These are phyloP conservation scores for Solidago caesia DNA, from an alignment of 129 eudicot species.

Conservation along the genomic window DNA sequence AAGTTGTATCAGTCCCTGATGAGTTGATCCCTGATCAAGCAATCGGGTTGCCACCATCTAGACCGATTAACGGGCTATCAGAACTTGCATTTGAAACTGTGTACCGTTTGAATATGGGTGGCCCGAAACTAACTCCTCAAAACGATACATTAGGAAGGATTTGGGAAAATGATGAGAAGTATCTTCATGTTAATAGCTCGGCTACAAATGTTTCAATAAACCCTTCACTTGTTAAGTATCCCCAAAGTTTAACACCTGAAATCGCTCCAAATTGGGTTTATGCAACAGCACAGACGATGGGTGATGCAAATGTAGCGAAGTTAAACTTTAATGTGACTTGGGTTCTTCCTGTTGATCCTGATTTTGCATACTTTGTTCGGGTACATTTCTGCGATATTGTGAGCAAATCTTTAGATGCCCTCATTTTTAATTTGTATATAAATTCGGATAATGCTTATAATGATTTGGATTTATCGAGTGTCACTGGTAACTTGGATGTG, in stretches of 20 bases:
- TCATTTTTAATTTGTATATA: constrained; percentile 71
- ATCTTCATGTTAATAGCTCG: constrained; percentile 92
- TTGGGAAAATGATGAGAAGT: constrained; percentile 86
- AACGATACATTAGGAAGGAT: constrained; percentile 91
- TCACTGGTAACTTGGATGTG: constrained; percentile 56
- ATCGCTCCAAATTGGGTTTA: constrained; percentile 89
- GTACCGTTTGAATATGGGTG: constrained; percentile 91
- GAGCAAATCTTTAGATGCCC: constrained; percentile 56
- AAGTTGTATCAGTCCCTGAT: constrained; percentile 84
- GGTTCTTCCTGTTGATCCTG: constrained; percentile 84
- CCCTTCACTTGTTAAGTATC: constrained; percentile 64
- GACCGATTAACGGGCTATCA: constrained; percentile 53
- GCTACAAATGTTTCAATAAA: constrained; percentile 69
- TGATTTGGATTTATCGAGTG: constrained; percentile 62
- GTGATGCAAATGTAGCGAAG: constrained; percentile 65
- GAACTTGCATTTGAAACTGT: constrained; percentile 76
- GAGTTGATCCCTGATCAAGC: constrained; percentile 75
- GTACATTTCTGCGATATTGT: constrained; percentile 88
- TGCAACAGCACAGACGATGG: constrained; percentile 86
- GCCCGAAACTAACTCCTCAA: constrained; percentile 68
- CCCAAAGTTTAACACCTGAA: constrained; percentile 43
- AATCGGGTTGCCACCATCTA: constrained; percentile 37
- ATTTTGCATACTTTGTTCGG: constrained; percentile 70
- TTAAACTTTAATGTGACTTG: constrained; percentile 85
- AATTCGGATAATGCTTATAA: constrained; percentile 60